Conservation (phyloP, 495 filamentous ascomycete species). For the Hypoxylon fuscum region DNA sequence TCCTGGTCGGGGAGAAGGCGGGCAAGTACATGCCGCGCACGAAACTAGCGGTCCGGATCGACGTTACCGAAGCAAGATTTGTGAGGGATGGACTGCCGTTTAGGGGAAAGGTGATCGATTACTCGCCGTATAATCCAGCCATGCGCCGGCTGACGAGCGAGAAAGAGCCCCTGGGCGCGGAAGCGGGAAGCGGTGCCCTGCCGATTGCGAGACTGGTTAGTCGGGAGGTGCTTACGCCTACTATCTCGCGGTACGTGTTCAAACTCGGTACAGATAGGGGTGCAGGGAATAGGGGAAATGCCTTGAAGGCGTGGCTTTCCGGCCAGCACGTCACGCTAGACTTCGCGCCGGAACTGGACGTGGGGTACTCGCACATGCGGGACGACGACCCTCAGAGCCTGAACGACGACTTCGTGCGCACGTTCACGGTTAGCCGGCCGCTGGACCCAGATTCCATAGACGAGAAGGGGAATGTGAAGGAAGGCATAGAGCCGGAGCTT, state of each 20-base stretch:
- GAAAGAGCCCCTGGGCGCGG: slow-evolving; percentile 6
- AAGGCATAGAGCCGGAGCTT: slow-evolving; percentile 54
- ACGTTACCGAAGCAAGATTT: slow-evolving; percentile 65
- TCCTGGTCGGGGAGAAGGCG: slow-evolving; percentile 69
- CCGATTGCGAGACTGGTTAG: slow-evolving; percentile 61
- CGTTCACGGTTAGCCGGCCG: slow-evolving; percentile 76
- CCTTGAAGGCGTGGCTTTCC: slow-evolving; percentile 59
- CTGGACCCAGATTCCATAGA: slow-evolving; percentile 40
- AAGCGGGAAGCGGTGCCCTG: slow-evolving; percentile 9
- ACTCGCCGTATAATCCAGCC: slow-evolving; percentile 73
- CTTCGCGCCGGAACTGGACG: slow-evolving; percentile 70
- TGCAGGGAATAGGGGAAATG: neutral
- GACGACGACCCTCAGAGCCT: slow-evolving; percentile 78
- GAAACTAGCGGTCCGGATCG: slow-evolving; percentile 75
- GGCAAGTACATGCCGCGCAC: slow-evolving; percentile 68
- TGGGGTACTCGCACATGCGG: slow-evolving; percentile 82
- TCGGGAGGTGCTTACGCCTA: slow-evolving; percentile 68
- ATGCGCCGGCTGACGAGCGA: slow-evolving; percentile 47
- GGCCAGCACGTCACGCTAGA: slow-evolving; percentile 81
- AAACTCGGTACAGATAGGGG: slow-evolving; percentile 43
- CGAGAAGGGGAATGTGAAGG: neutral
- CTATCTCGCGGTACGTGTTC: slow-evolving; percentile 70
- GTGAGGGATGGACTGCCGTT: slow-evolving; percentile 72
- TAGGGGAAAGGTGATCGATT: slow-evolving; percentile 64
- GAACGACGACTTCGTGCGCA: slow-evolving; percentile 84